Conservation (phyloP, 1,139 yeast genomes). For the Geotrichum carabidarum region DNA sequence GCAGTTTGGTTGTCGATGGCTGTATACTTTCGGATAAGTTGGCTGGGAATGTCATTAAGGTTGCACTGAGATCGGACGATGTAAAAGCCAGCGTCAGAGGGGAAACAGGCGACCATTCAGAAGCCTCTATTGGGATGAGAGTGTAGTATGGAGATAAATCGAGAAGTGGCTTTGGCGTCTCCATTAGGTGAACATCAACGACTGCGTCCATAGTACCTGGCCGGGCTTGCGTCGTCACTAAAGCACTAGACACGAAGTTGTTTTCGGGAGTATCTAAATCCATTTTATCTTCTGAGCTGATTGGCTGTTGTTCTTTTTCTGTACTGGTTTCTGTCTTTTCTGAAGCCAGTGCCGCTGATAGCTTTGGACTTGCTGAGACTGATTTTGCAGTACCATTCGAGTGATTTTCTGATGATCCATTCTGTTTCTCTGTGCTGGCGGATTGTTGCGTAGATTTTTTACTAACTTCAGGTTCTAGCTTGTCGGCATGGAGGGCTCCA, state of each 20-base stretch:
- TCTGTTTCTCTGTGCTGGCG: background rate
- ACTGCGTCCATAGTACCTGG: slow-evolving; percentile 12
- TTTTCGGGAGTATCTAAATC: slow-evolving; percentile 13
- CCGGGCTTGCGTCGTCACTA: background rate
- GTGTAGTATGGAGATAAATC: slow-evolving; percentile 16
- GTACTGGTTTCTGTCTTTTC: slow-evolving; percentile 7
- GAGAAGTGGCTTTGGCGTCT: slow-evolving; percentile 13
- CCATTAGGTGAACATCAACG: slow-evolving; percentile 14
- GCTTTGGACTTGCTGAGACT: background rate
- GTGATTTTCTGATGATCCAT: background rate
- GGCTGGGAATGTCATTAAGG: slow-evolving; percentile 13
- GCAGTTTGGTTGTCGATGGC: slow-evolving; percentile 8
- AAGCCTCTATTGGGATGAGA: slow-evolving; percentile 22
- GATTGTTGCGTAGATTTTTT: background rate
- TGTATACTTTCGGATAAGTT: background rate
- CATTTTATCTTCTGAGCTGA: slow-evolving; percentile 14
- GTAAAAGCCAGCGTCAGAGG: slow-evolving; percentile 24
- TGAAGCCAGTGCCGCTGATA: slow-evolving; percentile 1
- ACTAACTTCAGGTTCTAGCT: slow-evolving; percentile 29
- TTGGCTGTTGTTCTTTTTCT: slow-evolving; percentile 1
- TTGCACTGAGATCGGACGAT: slow-evolving; percentile 15
- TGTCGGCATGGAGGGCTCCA: slow-evolving; percentile 35
- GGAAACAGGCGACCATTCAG: slow-evolving; percentile 28
- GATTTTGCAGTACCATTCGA: slow-evolving; percentile 3
- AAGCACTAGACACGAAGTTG: background rate